These are phyloP conservation scores for Asterochloris erici DNA, from an alignment of 139 green algal genomes.

Conservation along the genomic window DNA sequence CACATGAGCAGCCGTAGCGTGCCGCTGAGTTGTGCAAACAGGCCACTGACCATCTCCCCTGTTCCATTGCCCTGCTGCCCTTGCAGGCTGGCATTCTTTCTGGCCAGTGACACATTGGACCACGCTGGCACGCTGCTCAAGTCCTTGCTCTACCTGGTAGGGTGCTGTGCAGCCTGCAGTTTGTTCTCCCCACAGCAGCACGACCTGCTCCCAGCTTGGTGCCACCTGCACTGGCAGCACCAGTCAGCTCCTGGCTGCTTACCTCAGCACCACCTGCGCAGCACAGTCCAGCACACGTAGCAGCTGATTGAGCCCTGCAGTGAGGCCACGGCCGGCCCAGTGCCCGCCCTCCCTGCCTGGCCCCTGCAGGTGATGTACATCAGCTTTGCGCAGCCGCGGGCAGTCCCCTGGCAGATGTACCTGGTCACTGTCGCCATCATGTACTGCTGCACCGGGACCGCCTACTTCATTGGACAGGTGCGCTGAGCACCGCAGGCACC, in stretches of 20 bases:
- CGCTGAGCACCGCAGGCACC: neutral
- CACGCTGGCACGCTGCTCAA: constrained; percentile 30
- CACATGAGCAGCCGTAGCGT: no score
- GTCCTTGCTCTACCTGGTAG: constrained; percentile 37
- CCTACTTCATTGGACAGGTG: constrained; percentile 39
- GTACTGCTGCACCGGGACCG: constrained; percentile 47
- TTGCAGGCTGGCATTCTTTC: constrained; percentile 38
- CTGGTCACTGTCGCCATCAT: constrained; percentile 39
- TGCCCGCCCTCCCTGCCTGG: no score
- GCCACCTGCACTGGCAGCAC: no score
- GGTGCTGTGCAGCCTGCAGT: no score
- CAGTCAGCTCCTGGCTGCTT: no score
- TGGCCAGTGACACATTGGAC: constrained; percentile 44
- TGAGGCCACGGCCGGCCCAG: no score
- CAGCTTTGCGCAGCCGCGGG: constrained; percentile 35
- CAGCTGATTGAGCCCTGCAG: no score
- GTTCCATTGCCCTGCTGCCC: neutral
- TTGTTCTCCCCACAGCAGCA: no score
- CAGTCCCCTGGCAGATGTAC: constrained; percentile 56
- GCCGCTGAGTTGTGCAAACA: no score
- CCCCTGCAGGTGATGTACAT: constrained; percentile 30
- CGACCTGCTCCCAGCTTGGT: no score
- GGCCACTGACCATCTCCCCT: neutral
- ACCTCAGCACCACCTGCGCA: no score
- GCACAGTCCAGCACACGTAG: no score